These are phyloP conservation scores for Acacia melanoxylon DNA, from an alignment of 306 rosid genomes.

Conservation along the genomic window DNA sequence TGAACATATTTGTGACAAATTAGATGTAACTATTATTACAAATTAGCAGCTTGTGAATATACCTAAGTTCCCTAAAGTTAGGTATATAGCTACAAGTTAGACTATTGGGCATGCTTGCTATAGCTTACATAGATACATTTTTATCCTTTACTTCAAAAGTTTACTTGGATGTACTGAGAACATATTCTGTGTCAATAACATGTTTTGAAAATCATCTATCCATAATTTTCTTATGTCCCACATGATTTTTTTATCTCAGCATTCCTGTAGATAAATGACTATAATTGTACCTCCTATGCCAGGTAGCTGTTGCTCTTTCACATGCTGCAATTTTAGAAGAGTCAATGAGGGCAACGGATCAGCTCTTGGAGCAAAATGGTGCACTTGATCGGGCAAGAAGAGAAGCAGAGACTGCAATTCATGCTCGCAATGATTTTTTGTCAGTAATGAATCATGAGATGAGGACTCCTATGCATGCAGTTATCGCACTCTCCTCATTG, in stretches of 20 bases:
- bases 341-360: conserved; percentile 98
- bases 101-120: neutral
- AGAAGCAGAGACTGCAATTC: conserved; percentile 99
- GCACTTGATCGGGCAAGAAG: conserved; percentile 95
- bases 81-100: neutral
- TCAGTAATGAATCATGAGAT: conserved; percentile 99
- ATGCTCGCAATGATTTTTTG: conserved; percentile 96
- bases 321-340: conserved; percentile 99
- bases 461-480: conserved; percentile 99
- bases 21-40: neutral
- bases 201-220: conserved; percentile 3
- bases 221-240: neutral
- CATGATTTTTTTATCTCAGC: conserved; percentile 11
- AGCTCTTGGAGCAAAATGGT: conserved; percentile 90
- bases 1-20: neutral
- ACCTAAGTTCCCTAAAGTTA: neutral
- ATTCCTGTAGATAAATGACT: conserved; percentile 6
- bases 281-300: conserved; percentile 21
- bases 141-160: neutral
- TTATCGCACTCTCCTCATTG: conserved; percentile 94
- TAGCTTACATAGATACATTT: neutral
- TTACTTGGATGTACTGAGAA: neutral
- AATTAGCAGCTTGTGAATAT: neutral
- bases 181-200: neutral
- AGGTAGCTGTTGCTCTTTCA: conserved; percentile 99